phyloP scores from a whole-genome alignment of 2,329 filamentous ascomycete genomes.

The Sclerotiophoma versabilis region DNA sequence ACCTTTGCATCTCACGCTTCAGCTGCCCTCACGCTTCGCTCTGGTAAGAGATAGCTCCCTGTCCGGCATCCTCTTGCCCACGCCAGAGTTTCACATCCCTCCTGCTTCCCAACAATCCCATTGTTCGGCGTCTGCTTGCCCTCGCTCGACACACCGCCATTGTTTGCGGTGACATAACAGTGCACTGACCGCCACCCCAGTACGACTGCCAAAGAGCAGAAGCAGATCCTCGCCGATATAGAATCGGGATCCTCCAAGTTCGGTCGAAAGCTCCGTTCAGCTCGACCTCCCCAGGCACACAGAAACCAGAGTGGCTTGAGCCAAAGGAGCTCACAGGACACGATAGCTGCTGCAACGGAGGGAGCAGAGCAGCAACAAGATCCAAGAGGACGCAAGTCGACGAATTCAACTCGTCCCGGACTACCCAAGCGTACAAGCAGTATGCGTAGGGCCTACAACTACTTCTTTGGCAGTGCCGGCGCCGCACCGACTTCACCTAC shows the following conservation, averaged over 20 bases:
- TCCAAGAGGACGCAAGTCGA: conserved; percentile 44
- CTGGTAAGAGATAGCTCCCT: conserved; percentile 19
- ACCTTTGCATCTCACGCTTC: conserved; percentile 17
- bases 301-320: conserved; percentile 27
- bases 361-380: conserved; percentile 36
- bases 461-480: conserved; percentile 46
- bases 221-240: conserved; percentile 50
- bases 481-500: conserved; percentile 37
- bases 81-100: conserved; percentile 8
- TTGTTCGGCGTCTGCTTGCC: conserved; percentile 2
- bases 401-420: conserved; percentile 39
- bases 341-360: conserved; percentile 39
- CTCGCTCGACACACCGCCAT: conserved; percentile 17
- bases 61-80: background rate
- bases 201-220: conserved; percentile 46
- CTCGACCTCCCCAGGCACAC: conserved; percentile 30
- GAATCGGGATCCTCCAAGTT: conserved; percentile 48
- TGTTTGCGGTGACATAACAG: conserved; percentile 14
- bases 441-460: conserved; percentile 51
- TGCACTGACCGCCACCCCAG: conserved; percentile 30
- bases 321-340: conserved; percentile 35
- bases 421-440: conserved; percentile 48
- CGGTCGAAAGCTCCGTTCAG: conserved; percentile 40
- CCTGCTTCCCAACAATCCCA: background rate
- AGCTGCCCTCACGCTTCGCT: conserved; percentile 13